Base-by-base conservation (phyloP, 129 eudicot species). In the Artemisia argyi region DNA sequence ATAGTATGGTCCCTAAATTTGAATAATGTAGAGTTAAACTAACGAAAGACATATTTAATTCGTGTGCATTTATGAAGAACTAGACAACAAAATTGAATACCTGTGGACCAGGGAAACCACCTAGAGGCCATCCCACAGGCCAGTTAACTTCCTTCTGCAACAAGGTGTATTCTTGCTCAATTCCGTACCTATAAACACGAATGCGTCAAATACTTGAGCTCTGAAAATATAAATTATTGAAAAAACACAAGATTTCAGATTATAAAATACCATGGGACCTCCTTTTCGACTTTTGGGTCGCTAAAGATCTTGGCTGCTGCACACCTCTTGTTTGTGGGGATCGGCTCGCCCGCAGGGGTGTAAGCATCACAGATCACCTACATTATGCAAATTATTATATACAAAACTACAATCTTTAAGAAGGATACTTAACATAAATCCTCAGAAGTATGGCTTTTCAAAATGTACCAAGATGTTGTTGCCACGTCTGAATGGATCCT, bases 291-390 rank as follows among this genome's bases (percentile, higher is more conserved):
- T 70, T 85, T 91, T 2, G 95, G 95, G 61, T 80, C 76, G 76
- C 87, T 83, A 73, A 92, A 92, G 54, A 92, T 76, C 82, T 92
- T 78, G 46, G 96, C 92, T 0, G 98, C 98, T 19, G 65, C 71
- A 74, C 77, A 73, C 61, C 98, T 78, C 82, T 92, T 89, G 85
- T 92, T 92, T 3, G 98, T 92, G 0, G 98, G 98, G 49, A 92
- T 89, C 4, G 98, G 95, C 66, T 87, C 96, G 63, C 98, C 98
- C 12, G 94, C 95, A 24, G 98, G 98, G 1, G 98, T 92, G 85
- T 92, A 92, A 5, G 95, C 77, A 73, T 92, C 98, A 73, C 98
- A 92, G 83, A 92, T 92, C 74, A 92, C 97, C 97, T 92, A 81
- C 19, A 72, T 17, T 53, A 50, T 14, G 16, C 2, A 51, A 35